Evolutionary conservation across 805 yeast species (phyloP).

Genomic region (Nakazawaea pomicola): DNA sequence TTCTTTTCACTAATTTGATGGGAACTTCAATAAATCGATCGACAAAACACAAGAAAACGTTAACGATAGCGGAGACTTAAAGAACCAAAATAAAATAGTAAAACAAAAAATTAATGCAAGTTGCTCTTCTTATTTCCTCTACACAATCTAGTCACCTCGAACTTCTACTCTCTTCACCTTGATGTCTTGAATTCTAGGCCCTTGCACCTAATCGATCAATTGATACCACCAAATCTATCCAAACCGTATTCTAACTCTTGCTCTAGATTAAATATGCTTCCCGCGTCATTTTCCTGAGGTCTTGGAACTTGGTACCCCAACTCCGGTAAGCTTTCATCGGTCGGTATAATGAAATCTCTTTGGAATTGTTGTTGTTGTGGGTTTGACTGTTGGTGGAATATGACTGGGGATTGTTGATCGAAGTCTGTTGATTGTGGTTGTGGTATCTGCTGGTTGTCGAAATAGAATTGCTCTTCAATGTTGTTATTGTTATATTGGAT

Average conservation of each 20-base stretch:
- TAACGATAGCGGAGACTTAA: too few species aligned
- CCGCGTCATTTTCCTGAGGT: constrained; percentile 43
- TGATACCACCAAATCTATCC: constrained; percentile 38
- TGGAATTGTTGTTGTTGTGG: constrained; percentile 17
- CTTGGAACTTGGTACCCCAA: constrained; percentile 52
- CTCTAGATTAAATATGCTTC: constrained; percentile 43
- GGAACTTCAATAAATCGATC: too few species aligned
- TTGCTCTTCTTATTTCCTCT: too few species aligned
- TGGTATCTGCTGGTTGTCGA: constrained; percentile 19
- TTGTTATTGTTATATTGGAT: constrained; percentile 21
- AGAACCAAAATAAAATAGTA: too few species aligned
- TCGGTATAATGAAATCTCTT: constrained; percentile 36
- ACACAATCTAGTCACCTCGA: too few species aligned
- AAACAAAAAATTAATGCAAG: too few species aligned
- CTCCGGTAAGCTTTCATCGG: constrained; percentile 31
- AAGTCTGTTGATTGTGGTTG: constrained; percentile 15
- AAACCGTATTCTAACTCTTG: constrained; percentile 65
- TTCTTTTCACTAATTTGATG: too few species aligned
- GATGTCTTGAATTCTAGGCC: too few species aligned
- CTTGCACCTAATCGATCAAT: too few species aligned
- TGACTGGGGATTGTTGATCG: constrained; percentile 17
- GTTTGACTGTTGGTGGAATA: constrained; percentile 17
- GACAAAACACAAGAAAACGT: too few species aligned
- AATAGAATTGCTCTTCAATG: constrained; percentile 14
- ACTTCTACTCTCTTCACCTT: too few species aligned